A percentile compares a stretch with the other conserved stretches of the same genome.
phyloP scores from a whole-genome alignment of 805 yeast genomes.

The Kazachstania psychrophila region DNA sequence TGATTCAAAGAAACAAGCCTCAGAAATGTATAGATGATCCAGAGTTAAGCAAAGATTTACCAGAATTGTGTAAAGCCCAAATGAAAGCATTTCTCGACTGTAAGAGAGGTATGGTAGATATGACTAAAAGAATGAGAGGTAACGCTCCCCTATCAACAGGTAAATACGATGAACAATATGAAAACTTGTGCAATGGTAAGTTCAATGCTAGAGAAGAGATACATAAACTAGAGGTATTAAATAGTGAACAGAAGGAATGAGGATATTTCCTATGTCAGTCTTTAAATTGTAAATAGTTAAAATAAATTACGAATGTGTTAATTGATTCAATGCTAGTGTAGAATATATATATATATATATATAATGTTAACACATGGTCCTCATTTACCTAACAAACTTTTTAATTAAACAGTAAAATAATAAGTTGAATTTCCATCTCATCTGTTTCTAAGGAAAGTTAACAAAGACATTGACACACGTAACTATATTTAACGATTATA shows the following conservation, averaged over 20 bases:
- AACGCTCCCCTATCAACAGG: constrained; percentile 93
- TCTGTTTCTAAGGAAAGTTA: no score
- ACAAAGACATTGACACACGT: no score
- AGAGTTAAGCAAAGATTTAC: constrained; percentile 62
- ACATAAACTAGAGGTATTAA: constrained; percentile 54
- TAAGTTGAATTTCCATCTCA: no score
- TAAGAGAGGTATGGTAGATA: constrained; percentile 81
- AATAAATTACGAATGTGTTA: no score
- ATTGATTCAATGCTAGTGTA: no score
- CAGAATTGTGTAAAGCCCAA: constrained; percentile 80
- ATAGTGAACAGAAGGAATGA: constrained; percentile 38
- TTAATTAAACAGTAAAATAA: no score
- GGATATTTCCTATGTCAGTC: no score
- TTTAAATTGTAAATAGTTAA: no score
- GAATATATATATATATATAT: no score
- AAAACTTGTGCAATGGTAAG: constrained; percentile 67
- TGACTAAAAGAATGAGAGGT: constrained; percentile 85
- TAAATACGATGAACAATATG: constrained; percentile 79
- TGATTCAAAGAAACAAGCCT: constrained; percentile 82
- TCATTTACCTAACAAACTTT: no score
- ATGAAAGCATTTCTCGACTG: constrained; percentile 83
- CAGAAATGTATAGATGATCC: constrained; percentile 80
- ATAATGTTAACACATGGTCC: no score
- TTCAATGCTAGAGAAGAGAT: constrained; percentile 77
- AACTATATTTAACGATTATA: no score